Evolutionary conservation across 176 grass and related monocot genomes (phyloP), one percentile per base, ranked within the genome.

Genomic region (Eremochloa ophiuroides): DNA sequence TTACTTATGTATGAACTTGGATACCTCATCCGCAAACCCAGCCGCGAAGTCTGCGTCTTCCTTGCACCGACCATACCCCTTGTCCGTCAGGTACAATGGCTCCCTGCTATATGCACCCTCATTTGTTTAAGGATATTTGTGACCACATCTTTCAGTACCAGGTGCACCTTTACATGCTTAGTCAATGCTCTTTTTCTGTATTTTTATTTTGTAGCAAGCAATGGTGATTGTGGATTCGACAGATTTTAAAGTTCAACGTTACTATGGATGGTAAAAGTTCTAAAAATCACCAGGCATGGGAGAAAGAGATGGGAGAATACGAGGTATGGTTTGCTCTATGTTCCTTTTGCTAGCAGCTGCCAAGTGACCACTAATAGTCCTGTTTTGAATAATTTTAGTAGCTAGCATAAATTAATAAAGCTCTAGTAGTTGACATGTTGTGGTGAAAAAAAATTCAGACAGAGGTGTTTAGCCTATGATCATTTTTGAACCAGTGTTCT

Each of bases 1-100:
- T 48, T 98, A 75, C 90, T 98, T 44, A 94, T 98, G 73, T 87
- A 94, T 56, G 95, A 94, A 66, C 95, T 98, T 80, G 83, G 85
- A 8, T 84, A 91, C 28, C 85, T 94, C 78, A 87, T 94, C 28
- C 79, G 92, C 50, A 98, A 98, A 78, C 95, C 95, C 26, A 94
- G 90, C 83, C 39, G 58, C 7, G 76, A 90, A 3, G 79, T 94
- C 50, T 98, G 95, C 59, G 47, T 98, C 56, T 98, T 98, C 85
- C 88, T 98, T 0, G 95, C 95, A 29, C 92, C 95, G 23, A 94
- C 90, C 42, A 82, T 94, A 30, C 95, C 92, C 34, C 95, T 98
- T 39, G 92, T 98, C 35, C 88, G 75, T 33, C 92, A 98, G 95
- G 95, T 98, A 75, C 37, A 84, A 60, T 44, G 28, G 71, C 51